Evolutionary conservation across 257 asterid species (phyloP).

Genomic region (Nicotiana attenuata): DNA sequence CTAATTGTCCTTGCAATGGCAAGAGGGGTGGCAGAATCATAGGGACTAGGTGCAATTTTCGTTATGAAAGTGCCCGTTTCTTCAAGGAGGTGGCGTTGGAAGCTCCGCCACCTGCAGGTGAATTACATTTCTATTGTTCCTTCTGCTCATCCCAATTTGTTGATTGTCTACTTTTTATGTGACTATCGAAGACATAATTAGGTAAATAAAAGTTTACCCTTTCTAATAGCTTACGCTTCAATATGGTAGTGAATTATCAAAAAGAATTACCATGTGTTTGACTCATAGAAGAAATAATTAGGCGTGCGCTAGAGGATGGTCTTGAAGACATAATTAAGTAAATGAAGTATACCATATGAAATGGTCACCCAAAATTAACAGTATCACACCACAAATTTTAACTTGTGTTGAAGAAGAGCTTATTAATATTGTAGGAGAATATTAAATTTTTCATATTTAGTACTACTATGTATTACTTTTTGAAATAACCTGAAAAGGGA

Average conservation of each 20-base stretch:
- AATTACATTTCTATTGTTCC: neutral
- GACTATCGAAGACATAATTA: neutral
- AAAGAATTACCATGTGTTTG: neutral
- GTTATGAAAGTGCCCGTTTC: slow-evolving; percentile 12
- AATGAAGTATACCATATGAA: neutral
- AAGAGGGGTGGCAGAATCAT: slow-evolving; percentile 11
- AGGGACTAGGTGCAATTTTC: slow-evolving; percentile 14
- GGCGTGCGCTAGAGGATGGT: neutral
- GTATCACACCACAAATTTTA: too few species aligned
- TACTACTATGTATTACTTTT: too few species aligned
- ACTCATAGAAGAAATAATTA: neutral
- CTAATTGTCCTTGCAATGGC: neutral
- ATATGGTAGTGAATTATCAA: neutral
- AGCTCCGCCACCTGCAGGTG: neutral
- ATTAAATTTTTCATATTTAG: too few species aligned
- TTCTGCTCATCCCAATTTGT: neutral
- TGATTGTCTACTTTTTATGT: neutral
- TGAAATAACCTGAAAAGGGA: too few species aligned
- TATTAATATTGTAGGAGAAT: too few species aligned
- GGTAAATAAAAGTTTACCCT: neutral
- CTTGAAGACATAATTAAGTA: neutral
- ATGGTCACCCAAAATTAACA: too few species aligned
- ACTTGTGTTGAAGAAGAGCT: too few species aligned
- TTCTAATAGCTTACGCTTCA: neutral
- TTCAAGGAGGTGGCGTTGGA: neutral